Base-by-base conservation (phyloP, 2,329 filamentous ascomycete genomes). In the Diaporthe sp. region DNA sequence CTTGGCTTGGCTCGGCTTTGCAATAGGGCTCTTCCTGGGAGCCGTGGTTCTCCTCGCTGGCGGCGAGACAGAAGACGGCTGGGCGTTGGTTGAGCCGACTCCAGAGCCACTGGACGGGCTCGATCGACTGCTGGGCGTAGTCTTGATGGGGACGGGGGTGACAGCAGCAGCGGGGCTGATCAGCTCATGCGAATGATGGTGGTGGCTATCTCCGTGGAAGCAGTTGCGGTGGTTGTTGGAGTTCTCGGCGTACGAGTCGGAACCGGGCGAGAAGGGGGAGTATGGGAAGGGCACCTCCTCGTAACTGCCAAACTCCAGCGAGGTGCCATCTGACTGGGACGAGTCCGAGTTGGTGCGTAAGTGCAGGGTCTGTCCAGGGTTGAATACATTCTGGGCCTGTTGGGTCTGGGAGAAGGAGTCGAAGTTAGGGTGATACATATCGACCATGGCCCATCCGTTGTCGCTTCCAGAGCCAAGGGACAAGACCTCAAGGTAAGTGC, bases 351-450 rank as follows among this genome's bases (percentile, higher is more conserved):
- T 92, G 73, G 93, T 96, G 79, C 96, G 92, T 81, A 98, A 90
- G 86, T 98, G 96, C 71, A 98, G 87, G 1, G 95, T 97, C 85
- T 98, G 94, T 77, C 93, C 92, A 2, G 96, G 96, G 85, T 98
- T 98, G 88, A 98, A 97, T 81, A 98, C 96, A 77, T 87, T 90
- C 71, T 90, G 90, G 7, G 87, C 82, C 75, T 88, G 86, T 71
- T 83, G 84, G 10, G 92, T 88, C 61, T 90, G 88, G 79, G 89
- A 89, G 68, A 90, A 91, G 47, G 90, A 89, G 79, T 96, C 94
- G 79, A 94, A 92, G 51, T 92, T 93, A 77, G 91, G 92, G 76
- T 93, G 91, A 76, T 92, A 92, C 82, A 92, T 90, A 78, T 97
- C 94, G 75, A 98, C 92, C 79, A 94, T 91, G 70, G 91, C 92